A percentile compares a stretch with the other conserved stretches of the same genome.
These are phyloP conservation scores for Sabuloglossum arenarium DNA, from an alignment of 495 filamentous ascomycete species.

Conservation along the genomic window DNA sequence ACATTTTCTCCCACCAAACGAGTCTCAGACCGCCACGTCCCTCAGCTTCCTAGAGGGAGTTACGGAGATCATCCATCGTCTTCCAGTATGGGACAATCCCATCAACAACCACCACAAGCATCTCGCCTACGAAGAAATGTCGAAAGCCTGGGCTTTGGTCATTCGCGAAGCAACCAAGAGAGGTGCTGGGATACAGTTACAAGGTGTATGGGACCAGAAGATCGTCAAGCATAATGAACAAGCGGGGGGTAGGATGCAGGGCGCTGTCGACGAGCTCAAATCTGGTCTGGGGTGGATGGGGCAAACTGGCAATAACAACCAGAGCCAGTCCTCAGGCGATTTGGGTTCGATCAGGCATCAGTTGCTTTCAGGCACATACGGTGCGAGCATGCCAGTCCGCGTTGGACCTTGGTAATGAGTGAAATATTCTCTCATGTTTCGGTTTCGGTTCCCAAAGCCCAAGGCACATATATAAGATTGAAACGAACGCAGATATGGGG, in stretches of 20 bases:
- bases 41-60: constrained; percentile 73
- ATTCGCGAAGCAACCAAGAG: constrained; percentile 80
- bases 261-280: constrained; percentile 59
- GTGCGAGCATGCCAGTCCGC: constrained; percentile 41
- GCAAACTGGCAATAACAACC: constrained; percentile 18
- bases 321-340: constrained; percentile 18
- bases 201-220: constrained; percentile 85
- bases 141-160: constrained; percentile 79
- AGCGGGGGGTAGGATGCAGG: constrained; percentile 62
- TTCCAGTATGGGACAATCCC: constrained; percentile 72
- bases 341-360: constrained; percentile 55
- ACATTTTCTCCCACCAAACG: constrained; percentile 82
- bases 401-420: constrained; percentile 45
- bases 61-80: constrained; percentile 69
- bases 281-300: constrained; percentile 60
- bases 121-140: constrained; percentile 87
- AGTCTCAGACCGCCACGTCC: constrained; percentile 56
- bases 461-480: not conserved
- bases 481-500: not conserved
- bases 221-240: constrained; percentile 74
- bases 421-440: not conserved
- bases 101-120: constrained; percentile 80
- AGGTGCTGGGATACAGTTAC: constrained; percentile 75
- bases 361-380: constrained; percentile 58
- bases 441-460: not conserved